These are phyloP conservation scores for Aspergillus puulaauensis DNA, from an alignment of 2,329 filamentous ascomycete species.

Conservation along the genomic window DNA sequence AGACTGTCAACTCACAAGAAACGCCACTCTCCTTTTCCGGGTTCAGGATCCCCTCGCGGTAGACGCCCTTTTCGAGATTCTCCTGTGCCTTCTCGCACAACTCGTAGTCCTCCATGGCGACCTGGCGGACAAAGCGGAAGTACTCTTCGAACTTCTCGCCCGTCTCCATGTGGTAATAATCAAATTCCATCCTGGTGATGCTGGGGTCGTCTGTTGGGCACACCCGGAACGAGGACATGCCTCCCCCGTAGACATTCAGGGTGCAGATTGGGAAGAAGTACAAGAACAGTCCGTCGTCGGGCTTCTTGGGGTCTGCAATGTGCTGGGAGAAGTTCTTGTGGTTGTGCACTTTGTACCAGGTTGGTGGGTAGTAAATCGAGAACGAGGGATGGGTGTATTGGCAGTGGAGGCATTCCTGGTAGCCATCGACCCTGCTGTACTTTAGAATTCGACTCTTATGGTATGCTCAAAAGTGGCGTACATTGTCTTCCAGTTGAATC, in stretches of 20 bases:
- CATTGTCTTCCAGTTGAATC: constrained; percentile 63
- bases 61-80: constrained; percentile 55
- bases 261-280: constrained; percentile 61
- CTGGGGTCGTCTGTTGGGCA: constrained; percentile 52
- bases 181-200: constrained; percentile 58
- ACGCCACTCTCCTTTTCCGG: constrained; percentile 58
- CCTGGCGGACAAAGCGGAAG: constrained; percentile 56
- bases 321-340: constrained; percentile 58
- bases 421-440: constrained; percentile 52
- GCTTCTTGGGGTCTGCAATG: constrained; percentile 54
- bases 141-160: constrained; percentile 58
- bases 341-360: constrained; percentile 56
- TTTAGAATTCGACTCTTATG: not conserved
- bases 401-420: constrained; percentile 60
- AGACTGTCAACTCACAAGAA: constrained; percentile 39
- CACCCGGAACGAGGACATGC: constrained; percentile 58
- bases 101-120: constrained; percentile 58
- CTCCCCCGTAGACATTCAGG: constrained; percentile 58
- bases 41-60: constrained; percentile 56
- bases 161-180: constrained; percentile 55
- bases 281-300: constrained; percentile 55
- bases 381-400: constrained; percentile 60
- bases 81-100: constrained; percentile 57
- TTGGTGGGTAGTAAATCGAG: constrained; percentile 55
- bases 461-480: constrained; percentile 16